These are phyloP conservation scores for Neurospora hispaniola DNA, from an alignment of 495 filamentous ascomycete species.

Conservation along the genomic window DNA sequence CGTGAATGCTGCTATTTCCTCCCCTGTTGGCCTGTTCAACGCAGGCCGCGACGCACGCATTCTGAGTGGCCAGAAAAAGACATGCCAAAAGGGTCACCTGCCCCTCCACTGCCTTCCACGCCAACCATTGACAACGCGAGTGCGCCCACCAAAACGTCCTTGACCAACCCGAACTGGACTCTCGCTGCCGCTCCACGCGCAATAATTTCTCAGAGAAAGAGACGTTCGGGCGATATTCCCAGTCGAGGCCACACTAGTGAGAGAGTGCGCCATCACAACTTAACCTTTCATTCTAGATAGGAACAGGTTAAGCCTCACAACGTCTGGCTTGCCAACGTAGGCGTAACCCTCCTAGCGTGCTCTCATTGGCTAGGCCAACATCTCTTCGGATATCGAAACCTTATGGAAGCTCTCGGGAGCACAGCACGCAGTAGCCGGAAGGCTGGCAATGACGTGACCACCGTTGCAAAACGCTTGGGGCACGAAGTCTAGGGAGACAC, in stretches of 20 bases:
- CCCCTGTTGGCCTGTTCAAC: background rate
- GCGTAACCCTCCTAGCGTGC: background rate
- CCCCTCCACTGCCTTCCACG: slow-evolving; percentile 12
- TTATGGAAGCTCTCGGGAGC: background rate
- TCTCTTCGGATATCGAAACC: background rate
- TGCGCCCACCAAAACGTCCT: background rate
- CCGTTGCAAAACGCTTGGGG: background rate
- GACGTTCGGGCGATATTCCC: slow-evolving; percentile 13
- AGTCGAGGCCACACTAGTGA: slow-evolving; percentile 7
- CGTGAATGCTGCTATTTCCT: background rate
- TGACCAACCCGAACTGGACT: background rate
- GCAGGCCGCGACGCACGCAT: background rate
- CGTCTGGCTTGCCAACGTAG: background rate
- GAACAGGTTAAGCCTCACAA: background rate
- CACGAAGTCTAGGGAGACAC: background rate
- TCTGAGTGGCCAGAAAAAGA: slow-evolving; percentile 11
- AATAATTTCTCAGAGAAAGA: background rate
- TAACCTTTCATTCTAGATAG: background rate
- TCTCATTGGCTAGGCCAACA: background rate
- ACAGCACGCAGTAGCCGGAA: background rate
- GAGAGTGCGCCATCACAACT: background rate
- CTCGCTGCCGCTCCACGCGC: slow-evolving; percentile 17
- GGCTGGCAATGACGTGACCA: background rate
- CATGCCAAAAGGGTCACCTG: slow-evolving; percentile 19
- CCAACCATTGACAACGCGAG: background rate